Base-by-base conservation (phyloP, 441 rosid genomes). In the Gossypium davidsonii region DNA sequence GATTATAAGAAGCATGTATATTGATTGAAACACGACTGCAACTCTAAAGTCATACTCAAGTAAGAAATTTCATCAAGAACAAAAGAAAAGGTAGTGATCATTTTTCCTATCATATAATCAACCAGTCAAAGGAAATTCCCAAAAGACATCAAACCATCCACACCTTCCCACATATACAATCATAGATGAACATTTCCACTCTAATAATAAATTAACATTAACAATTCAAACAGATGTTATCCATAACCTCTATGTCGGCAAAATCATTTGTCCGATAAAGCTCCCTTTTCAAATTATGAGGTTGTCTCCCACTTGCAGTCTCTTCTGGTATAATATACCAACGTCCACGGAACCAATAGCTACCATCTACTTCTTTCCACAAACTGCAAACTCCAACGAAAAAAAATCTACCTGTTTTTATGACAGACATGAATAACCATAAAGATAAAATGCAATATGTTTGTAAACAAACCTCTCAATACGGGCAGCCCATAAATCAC, bases 281-380 rank as follows among this genome's bases (percentile, higher is more conserved):
- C 83, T 95, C 99, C 49, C 99, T 85, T 67, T 78, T 91, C 68
- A 93, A 71, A 28, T 90, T 95, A 83, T 93, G 99, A 2, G 84
- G 74, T 81, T 91, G 97, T 53, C 99, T 83, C 57, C 97, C 97
- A 4, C 88, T 76, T 48, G 87, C 89, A 65, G 99, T 91, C 83
- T 93, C 97, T 83, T 93, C 99, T 1, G 97, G 98, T 70, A 93
- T 93, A 6, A 91, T 80, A 75, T 90, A 95, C 99, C 97, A 95
- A 15, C 73, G 86, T 53, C 87, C 99, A 14, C 82, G 72, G 80
- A 87, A 75, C 96, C 96, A 87, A 75, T 87, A 93, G 74, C 81
- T 88, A 9, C 86, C 92, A 74, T 84, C 88, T 25, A 71, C 83
- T 56, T 82, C 97, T 81, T 83, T 95, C 99, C 99, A 95, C 21